phyloP scores from a whole-genome alignment of 345 rosid genomes.

The Clausena lansium region DNA sequence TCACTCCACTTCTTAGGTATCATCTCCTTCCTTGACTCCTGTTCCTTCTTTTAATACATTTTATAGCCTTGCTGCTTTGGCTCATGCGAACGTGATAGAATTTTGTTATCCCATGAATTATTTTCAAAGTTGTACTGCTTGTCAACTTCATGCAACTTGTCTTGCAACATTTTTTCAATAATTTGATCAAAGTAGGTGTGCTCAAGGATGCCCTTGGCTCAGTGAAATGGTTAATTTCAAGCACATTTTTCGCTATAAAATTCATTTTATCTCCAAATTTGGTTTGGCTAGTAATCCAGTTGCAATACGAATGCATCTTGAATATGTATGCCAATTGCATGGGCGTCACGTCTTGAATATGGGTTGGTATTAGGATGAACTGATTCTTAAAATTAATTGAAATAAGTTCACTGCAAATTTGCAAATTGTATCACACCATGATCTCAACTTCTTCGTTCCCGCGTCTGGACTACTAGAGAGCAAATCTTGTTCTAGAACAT shows the following conservation, averaged over 20 bases:
- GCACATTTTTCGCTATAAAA: too few relatives aligned
- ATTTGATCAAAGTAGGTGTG: not conserved
- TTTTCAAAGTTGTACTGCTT: too few relatives aligned
- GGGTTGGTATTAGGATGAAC: not conserved
- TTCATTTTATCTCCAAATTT: too few relatives aligned
- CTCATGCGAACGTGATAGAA: not conserved
- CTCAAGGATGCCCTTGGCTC: not conserved
- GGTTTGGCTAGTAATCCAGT: too few relatives aligned
- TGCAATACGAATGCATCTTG: too few relatives aligned
- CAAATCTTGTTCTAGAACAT: too few relatives aligned
- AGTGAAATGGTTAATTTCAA: not conserved
- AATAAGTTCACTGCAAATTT: not conserved
- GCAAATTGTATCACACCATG: not conserved
- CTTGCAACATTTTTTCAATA: too few relatives aligned
- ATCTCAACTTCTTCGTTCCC: not conserved
- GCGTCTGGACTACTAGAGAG: too few relatives aligned
- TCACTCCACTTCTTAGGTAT: constrained; percentile 84
- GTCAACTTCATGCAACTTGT: too few relatives aligned
- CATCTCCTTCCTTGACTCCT: not conserved
- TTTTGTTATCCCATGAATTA: not conserved
- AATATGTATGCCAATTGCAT: too few relatives aligned
- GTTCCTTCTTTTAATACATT: not conserved
- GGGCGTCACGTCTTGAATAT: not conserved
- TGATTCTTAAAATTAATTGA: not conserved
- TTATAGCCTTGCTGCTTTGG: not conserved